Conservation (phyloP, 768 basidiomycete genomes). For the Leccinum boreale region DNA sequence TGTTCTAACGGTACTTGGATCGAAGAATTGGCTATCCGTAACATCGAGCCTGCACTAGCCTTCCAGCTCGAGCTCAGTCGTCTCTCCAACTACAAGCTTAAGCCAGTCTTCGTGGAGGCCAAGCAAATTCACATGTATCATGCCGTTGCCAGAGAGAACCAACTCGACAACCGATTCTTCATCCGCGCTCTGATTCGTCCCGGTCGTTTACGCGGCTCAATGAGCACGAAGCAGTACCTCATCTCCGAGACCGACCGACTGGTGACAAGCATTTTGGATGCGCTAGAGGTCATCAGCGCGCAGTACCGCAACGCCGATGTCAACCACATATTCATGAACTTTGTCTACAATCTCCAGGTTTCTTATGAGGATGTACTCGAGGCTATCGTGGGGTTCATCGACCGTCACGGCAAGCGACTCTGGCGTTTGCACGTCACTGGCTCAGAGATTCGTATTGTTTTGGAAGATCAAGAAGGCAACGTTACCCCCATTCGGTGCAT, state of each 20-base stretch:
- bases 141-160: constrained; percentile 91
- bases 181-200: constrained; percentile 95
- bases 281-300: constrained; percentile 89
- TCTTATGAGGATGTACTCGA: constrained; percentile 95
- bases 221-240: constrained; percentile 97
- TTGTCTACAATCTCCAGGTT: constrained; percentile 94
- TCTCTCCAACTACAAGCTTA: constrained; percentile 94
- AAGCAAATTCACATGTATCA: constrained; percentile 99
- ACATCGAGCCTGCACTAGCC: constrained; percentile 96
- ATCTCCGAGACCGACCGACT: constrained; percentile 98
- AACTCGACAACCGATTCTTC: constrained; percentile 98
- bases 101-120: constrained; percentile 93
- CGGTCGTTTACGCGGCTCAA: constrained; percentile 85
- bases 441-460: constrained; percentile 91
- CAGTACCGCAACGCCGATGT: constrained; percentile 91
- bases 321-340: constrained; percentile 99
- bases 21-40: constrained; percentile 95
- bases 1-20: constrained; percentile 71
- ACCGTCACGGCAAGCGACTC: constrained; percentile 95
- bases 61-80: constrained; percentile 97
- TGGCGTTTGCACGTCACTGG: constrained; percentile 99
- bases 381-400: constrained; percentile 98
- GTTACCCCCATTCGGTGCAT: constrained; percentile 95
- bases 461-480: constrained; percentile 94
- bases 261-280: constrained; percentile 90